These are phyloP conservation scores for Candida coquimbonensis DNA, from an alignment of 805 yeast genomes.

Conservation along the genomic window DNA sequence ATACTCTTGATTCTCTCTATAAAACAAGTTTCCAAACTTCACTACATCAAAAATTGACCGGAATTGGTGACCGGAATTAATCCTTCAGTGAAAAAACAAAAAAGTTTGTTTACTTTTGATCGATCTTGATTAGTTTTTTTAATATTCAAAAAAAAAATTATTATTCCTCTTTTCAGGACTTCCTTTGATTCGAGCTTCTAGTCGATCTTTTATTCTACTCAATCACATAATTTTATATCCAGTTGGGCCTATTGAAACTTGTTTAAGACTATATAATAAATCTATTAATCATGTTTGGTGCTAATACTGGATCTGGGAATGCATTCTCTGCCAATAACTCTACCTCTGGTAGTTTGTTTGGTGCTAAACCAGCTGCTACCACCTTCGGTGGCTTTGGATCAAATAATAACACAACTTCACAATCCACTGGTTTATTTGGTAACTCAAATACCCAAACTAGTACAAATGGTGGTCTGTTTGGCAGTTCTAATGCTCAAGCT, in stretches of 20 bases:
- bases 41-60: background rate
- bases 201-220: background rate
- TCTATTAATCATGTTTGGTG: constrained; percentile 1
- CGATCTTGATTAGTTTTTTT: background rate
- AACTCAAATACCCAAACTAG: background rate
- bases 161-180: background rate
- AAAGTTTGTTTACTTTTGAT: background rate
- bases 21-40: background rate
- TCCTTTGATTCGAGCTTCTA: too few species aligned
- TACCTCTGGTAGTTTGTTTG: constrained; percentile 11
- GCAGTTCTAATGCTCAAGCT: constrained; percentile 11
- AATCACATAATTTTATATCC: background rate
- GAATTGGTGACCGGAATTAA: background rate
- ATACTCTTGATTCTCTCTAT: background rate
- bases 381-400: constrained; percentile 1
- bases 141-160: background rate
- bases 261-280: background rate
- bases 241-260: background rate
- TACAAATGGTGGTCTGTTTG: constrained; percentile 15
- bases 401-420: background rate
- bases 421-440: background rate
- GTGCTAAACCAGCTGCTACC: constrained; percentile 3
- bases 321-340: constrained; percentile 3
- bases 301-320: constrained; percentile 8
- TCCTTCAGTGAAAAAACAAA: background rate